Conservation (phyloP, 306 rosid species). For the Corylus avellana region DNA sequence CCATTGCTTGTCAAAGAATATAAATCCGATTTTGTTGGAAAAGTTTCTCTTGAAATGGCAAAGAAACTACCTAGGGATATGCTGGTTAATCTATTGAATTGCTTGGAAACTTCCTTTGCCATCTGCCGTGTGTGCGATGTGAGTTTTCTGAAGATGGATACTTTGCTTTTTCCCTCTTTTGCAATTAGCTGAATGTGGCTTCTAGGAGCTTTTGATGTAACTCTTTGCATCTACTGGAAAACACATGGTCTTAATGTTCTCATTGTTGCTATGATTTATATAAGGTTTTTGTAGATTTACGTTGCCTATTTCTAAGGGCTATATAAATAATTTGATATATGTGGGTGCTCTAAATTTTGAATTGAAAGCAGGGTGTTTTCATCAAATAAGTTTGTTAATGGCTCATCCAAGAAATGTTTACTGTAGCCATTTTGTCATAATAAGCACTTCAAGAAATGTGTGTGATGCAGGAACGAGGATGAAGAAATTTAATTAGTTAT, state of each 20-base stretch:
- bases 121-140: constrained; percentile 75
- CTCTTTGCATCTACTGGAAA: constrained; percentile 1
- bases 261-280: constrained; percentile 28
- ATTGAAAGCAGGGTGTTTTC: not conserved
- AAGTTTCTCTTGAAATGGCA: constrained; percentile 73
- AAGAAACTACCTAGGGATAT: constrained; percentile 66
- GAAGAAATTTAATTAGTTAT: not conserved
- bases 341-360: not conserved
- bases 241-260: not conserved
- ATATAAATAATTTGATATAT: not conserved
- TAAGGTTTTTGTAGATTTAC: constrained; percentile 10
- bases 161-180: constrained; percentile 15
- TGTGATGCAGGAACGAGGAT: constrained; percentile 5
- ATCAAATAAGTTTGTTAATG: not conserved
- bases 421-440: not conserved
- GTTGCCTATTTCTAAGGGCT: not conserved
- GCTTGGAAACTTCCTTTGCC: constrained; percentile 67
- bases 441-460: not conserved
- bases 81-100: constrained; percentile 58
- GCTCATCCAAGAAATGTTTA: not conserved
- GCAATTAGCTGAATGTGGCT: constrained; percentile 12
- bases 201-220: constrained; percentile 8
- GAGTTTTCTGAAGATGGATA: constrained; percentile 44
- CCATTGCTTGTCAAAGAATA: constrained; percentile 86
- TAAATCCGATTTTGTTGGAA: constrained; percentile 64